A percentile compares a stretch with the other conserved stretches of the same genome.
These are phyloP conservation scores for Trypanosoma scelopori DNA, from an alignment of 208 protist genomes.

Conservation along the genomic window DNA sequence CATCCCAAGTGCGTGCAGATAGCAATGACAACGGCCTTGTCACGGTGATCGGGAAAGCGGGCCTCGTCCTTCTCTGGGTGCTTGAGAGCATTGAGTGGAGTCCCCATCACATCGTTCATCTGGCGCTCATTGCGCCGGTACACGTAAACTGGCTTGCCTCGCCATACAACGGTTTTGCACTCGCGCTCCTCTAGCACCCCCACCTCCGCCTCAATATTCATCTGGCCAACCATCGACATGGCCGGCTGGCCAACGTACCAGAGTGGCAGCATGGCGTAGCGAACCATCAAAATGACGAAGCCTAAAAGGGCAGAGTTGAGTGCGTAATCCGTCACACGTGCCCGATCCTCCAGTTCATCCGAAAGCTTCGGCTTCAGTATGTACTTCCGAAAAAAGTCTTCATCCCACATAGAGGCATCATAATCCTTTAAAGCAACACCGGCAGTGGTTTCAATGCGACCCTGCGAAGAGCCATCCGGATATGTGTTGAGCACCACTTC, in stretches of 20 bases:
- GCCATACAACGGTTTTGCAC: constrained; percentile 96
- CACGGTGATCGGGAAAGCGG: constrained; percentile 84
- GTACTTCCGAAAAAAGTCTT: constrained; percentile 92
- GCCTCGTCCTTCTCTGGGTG: constrained; percentile 95
- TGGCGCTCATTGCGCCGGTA: constrained; percentile 94
- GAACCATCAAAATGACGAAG: constrained; percentile 81
- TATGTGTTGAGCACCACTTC: constrained; percentile 92
- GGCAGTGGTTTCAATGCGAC: constrained; percentile 82
- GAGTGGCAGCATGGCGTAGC: constrained; percentile 80
- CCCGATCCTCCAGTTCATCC: constrained; percentile 77
- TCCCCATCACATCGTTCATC: constrained; percentile 87
- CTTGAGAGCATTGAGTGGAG: constrained; percentile 86
- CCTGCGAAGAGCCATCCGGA: constrained; percentile 66
- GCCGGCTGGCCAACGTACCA: constrained; percentile 88
- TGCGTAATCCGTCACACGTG: constrained; percentile 86
- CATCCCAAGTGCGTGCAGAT: constrained; percentile 99
- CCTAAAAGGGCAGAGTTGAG: constrained; percentile 84
- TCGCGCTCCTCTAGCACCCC: constrained; percentile 87
- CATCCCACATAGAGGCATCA: constrained; percentile 86
- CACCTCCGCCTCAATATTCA: constrained; percentile 98
- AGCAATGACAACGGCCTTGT: constrained; percentile 96
- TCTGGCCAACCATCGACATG: constrained; percentile 94
- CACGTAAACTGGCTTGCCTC: constrained; percentile 99
- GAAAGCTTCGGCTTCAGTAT: constrained; percentile 89
- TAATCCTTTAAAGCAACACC: constrained; percentile 86